Percentiles rank a stretch among this genome's conserved stretches.
phyloP scores from a whole-genome alignment of 305 asterid genomes.

The Solanum hybrid region DNA sequence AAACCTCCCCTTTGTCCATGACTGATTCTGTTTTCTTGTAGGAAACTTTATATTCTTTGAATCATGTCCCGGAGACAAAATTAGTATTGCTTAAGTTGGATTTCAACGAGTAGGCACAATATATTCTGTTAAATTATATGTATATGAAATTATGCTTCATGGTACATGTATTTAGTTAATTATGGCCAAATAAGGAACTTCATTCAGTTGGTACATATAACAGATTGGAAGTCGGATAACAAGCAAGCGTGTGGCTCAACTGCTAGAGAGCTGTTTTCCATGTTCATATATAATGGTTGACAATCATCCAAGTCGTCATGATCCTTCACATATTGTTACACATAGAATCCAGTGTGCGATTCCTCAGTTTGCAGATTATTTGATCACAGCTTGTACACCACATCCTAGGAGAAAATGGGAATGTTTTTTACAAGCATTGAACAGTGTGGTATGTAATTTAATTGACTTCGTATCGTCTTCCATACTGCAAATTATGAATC shows the following conservation, averaged over 20 bases:
- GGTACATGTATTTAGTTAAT: not conserved
- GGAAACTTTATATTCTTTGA: not conserved
- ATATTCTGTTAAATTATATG: not conserved
- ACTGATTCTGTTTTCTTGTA: not conserved
- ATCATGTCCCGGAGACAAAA: not conserved
- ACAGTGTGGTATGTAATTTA: conserved; percentile 51
- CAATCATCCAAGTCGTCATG: conserved; percentile 91
- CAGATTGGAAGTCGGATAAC: conserved; percentile 96
- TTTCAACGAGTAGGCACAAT: not conserved
- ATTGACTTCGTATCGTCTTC: not conserved
- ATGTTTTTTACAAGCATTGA: conserved; percentile 42
- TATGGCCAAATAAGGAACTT: not conserved
- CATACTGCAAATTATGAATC: not conserved
- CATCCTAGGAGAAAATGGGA: conserved; percentile 38
- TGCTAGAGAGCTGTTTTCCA: conserved; percentile 66
- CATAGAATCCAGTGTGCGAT: conserved; percentile 66
- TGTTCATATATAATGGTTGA: conserved; percentile 79
- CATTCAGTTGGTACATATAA: not conserved
- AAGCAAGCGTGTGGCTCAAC: conserved; percentile 72
- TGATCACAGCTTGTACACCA: conserved; percentile 43
- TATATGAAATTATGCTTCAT: not conserved
- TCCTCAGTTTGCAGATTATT: conserved; percentile 43
- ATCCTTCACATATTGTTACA: conserved; percentile 76
- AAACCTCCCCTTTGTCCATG: not conserved
- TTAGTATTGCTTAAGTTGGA: not conserved